These are phyloP conservation scores for Fusarium nurragi DNA, from an alignment of 2,329 filamentous ascomycete genomes.

Conservation along the genomic window DNA sequence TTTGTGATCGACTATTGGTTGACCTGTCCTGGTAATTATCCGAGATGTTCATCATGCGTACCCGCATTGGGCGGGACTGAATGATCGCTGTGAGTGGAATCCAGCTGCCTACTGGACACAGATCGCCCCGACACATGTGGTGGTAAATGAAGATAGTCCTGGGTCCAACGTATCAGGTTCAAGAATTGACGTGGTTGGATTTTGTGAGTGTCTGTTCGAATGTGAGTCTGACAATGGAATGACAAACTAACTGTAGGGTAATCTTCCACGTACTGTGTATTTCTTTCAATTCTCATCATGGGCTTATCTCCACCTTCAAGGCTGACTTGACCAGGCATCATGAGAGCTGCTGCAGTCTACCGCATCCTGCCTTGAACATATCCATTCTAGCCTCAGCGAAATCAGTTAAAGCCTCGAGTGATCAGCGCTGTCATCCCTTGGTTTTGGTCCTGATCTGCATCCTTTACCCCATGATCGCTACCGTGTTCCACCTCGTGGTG, in stretches of 20 bases:
- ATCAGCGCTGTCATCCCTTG: conserved; percentile 27
- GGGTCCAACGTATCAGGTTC: background rate
- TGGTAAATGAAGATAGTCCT: background rate
- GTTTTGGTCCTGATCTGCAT: conserved; percentile 5
- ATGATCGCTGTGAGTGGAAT: background rate
- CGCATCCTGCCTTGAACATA: background rate
- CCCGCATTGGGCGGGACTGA: background rate
- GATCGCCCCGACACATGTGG: background rate
- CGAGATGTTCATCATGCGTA: background rate
- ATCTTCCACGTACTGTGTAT: background rate
- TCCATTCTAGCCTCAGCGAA: background rate
- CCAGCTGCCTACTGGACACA: background rate
- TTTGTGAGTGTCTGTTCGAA: too few relatives aligned
- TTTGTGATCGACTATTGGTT: background rate
- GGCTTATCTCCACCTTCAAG: background rate
- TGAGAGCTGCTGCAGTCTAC: background rate
- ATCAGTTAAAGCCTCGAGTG: conserved; percentile 1
- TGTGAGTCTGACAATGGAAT: background rate
- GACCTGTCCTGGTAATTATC: background rate
- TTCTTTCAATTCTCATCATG: background rate
- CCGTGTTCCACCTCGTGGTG: conserved; percentile 18
- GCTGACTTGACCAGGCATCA: background rate
- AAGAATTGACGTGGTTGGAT: background rate
- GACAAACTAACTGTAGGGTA: background rate
- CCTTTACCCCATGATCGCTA: conserved; percentile 20